These are phyloP conservation scores for Phialocephala sp. DNA, from an alignment of 2,329 filamentous ascomycete species.

Conservation along the genomic window DNA sequence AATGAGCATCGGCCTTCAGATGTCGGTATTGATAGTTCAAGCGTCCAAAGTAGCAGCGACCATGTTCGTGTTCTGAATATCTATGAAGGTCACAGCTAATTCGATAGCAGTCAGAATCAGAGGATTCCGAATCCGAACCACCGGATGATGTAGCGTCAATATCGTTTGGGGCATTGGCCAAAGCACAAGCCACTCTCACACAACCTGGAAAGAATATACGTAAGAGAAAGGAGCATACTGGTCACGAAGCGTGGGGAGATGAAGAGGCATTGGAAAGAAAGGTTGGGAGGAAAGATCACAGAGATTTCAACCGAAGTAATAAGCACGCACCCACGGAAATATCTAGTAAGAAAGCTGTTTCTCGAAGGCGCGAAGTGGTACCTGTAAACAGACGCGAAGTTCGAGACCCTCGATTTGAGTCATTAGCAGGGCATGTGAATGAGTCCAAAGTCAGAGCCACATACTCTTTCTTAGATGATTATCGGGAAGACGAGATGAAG, in stretches of 20 bases:
- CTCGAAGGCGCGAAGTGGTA: conserved; percentile 78
- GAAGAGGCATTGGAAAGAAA: conserved; percentile 51
- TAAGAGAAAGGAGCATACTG: conserved; percentile 46
- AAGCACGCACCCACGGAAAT: conserved; percentile 91
- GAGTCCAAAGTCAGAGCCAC: conserved; percentile 68
- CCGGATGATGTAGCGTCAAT: conserved; percentile 57
- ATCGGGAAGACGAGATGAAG: conserved; percentile 82
- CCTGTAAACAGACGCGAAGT: conserved; percentile 60
- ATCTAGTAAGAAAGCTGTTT: conserved; percentile 83
- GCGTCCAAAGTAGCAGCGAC: conserved; percentile 6
- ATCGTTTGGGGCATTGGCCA: conserved; percentile 89
- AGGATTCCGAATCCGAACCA: conserved; percentile 23
- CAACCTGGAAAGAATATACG: conserved; percentile 39
- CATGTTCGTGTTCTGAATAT: conserved; percentile 19
- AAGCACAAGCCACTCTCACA: conserved; percentile 75
- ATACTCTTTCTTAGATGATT: conserved; percentile 88
- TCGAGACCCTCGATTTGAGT: conserved; percentile 90
- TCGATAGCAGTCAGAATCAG: conserved; percentile 23
- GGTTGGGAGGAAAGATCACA: conserved; percentile 45
- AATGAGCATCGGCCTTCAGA: conserved; percentile 38
- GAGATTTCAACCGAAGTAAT: conserved; percentile 60
- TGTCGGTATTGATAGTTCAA: conserved; percentile 36
- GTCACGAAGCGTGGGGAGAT: conserved; percentile 42
- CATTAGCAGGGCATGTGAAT: conserved; percentile 61
- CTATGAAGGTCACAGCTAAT: conserved; percentile 13